phyloP scores from a whole-genome alignment of 2,329 filamentous ascomycete genomes.

The Ceratocystis harringtonii region DNA sequence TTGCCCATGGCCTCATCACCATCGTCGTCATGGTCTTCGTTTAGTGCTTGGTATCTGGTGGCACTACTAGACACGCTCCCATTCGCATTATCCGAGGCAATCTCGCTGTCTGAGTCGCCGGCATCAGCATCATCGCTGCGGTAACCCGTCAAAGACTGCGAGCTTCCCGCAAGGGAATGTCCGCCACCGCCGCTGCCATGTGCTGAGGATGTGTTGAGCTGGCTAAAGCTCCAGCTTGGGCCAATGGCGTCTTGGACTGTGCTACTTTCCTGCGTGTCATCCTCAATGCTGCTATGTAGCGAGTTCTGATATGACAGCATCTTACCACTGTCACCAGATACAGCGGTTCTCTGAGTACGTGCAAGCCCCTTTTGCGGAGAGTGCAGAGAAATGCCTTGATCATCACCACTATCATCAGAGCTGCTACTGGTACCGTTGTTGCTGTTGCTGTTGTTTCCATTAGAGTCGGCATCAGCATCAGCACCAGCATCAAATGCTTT shows the following conservation, averaged over 20 bases:
- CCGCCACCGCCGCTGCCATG: conserved; percentile 17
- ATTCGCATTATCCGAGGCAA: conserved; percentile 12
- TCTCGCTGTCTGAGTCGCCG: conserved; percentile 27
- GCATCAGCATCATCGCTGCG: conserved; percentile 32
- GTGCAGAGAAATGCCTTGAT: conserved; percentile 45
- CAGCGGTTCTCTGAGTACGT: neutral
- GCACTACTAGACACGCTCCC: neutral
- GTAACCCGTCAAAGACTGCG: conserved; percentile 25
- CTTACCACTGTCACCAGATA: conserved; percentile 20
- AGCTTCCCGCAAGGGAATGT: conserved; percentile 15
- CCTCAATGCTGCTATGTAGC: conserved; percentile 33
- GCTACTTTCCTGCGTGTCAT: conserved; percentile 29
- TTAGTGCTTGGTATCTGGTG: too few species aligned
- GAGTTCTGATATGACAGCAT: conserved; percentile 25
- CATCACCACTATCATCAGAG: conserved; percentile 42
- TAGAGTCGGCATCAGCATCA: conserved; percentile 29
- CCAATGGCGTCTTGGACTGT: conserved; percentile 23
- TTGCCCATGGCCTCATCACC: conserved; percentile 12
- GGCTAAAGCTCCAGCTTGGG: conserved; percentile 35
- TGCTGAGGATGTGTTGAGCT: conserved; percentile 23
- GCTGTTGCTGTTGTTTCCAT: conserved; percentile 52
- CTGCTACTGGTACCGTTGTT: conserved; percentile 32
- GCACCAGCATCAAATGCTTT: conserved; percentile 42
- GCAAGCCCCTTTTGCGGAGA: conserved; percentile 22
- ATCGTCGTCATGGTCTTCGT: conserved; percentile 17